Evolutionary conservation across 805 yeast genomes (phyloP).

Genomic region (Tetrapisispora fleetii): DNA sequence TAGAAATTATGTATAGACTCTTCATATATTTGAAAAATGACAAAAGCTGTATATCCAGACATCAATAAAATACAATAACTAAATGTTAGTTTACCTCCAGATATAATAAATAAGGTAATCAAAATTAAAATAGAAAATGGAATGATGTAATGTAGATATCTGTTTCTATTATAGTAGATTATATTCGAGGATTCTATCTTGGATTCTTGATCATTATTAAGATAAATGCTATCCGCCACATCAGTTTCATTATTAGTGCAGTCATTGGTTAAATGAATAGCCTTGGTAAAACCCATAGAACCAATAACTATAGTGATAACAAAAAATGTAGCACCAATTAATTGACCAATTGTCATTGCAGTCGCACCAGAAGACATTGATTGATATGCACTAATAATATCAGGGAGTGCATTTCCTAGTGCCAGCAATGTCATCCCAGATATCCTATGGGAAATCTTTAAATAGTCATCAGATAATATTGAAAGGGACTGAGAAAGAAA

Average conservation of each 20-base stretch:
- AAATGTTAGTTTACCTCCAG: slow-evolving; percentile 44
- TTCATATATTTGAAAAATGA: slow-evolving; percentile 1
- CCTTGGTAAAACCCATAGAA: slow-evolving; percentile 56
- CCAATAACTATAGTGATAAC: slow-evolving; percentile 76
- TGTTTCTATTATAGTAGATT: slow-evolving; percentile 26
- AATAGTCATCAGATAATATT: slow-evolving; percentile 43
- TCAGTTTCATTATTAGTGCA: not conserved
- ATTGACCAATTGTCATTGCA: slow-evolving; percentile 77
- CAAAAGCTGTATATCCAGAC: slow-evolving; percentile 4
- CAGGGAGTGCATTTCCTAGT: slow-evolving; percentile 89
- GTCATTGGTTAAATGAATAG: slow-evolving; percentile 40
- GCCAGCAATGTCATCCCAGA: slow-evolving; percentile 85
- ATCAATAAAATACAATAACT: slow-evolving; percentile 52
- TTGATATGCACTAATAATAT: slow-evolving; percentile 71
- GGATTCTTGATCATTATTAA: not conserved
- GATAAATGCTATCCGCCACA: not conserved
- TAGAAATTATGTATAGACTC: not conserved
- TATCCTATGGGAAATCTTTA: slow-evolving; percentile 62
- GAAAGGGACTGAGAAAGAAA: slow-evolving; percentile 72
- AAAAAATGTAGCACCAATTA: slow-evolving; percentile 85
- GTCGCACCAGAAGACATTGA: slow-evolving; percentile 69
- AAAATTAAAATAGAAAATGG: slow-evolving; percentile 46
- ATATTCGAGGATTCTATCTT: not conserved
- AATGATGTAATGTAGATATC: slow-evolving; percentile 51
- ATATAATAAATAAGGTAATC: slow-evolving; percentile 41